These are phyloP conservation scores for Mucuna pruriens DNA, from an alignment of 306 rosid genomes.

Conservation along the genomic window DNA sequence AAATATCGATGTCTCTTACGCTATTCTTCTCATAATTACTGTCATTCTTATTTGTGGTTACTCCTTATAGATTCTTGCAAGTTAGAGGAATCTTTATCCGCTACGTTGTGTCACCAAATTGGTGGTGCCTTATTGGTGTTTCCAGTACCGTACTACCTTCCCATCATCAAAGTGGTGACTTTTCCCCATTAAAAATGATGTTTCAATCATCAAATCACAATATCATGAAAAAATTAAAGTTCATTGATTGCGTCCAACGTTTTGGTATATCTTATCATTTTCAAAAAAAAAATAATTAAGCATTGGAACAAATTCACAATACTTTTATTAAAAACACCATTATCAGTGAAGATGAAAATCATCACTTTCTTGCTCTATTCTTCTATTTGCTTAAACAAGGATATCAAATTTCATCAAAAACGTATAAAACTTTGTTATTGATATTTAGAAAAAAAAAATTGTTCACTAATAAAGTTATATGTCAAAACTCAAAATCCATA, in stretches of 20 bases:
- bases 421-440: background rate
- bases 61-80: too few species aligned
- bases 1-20: too few species aligned
- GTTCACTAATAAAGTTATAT: background rate
- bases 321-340: background rate
- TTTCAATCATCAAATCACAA: background rate
- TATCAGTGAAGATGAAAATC: background rate
- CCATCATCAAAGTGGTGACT: too few species aligned
- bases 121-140: too few species aligned
- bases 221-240: background rate
- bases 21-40: too few species aligned
- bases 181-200: too few species aligned
- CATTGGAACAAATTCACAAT: slow-evolving; percentile 18
- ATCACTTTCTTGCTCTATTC: slow-evolving; percentile 32
- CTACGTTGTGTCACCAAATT: too few species aligned
- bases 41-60: too few species aligned
- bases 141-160: too few species aligned
- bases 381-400: slow-evolving; percentile 44
- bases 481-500: background rate
- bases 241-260: slow-evolving; percentile 49
- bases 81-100: too few species aligned
- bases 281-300: slow-evolving; percentile 30
- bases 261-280: slow-evolving; percentile 51
- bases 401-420: slow-evolving; percentile 11
- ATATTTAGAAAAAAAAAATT: background rate